Conservation (phyloP, 108 stramenopile species). For the Pinguiococcus pyrenoidosus region DNA sequence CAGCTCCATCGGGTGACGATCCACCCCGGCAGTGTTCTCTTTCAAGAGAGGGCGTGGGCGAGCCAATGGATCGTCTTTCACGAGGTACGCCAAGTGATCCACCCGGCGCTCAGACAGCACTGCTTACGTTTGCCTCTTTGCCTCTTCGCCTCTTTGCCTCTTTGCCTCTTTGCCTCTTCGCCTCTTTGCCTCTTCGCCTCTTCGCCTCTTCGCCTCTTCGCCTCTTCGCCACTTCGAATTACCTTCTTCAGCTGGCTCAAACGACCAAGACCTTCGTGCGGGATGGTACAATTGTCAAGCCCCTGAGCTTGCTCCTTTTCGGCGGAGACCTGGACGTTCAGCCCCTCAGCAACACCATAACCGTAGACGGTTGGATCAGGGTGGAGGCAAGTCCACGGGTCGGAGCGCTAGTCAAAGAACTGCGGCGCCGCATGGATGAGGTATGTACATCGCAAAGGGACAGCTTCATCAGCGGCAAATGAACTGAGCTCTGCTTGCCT, state of each 20-base stretch:
- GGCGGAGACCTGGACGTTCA: slow-evolving; percentile 71
- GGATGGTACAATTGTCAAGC: slow-evolving; percentile 72
- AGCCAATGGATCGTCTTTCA: too few species aligned
- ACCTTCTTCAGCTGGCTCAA: too few species aligned
- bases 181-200: background rate
- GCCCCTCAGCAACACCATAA: slow-evolving; percentile 56
- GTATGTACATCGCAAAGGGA: too few species aligned
- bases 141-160: background rate
- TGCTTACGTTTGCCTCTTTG: slow-evolving; percentile 1
- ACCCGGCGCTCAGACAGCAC: slow-evolving; percentile 6
- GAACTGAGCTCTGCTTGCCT: too few species aligned
- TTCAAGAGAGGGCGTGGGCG: too few species aligned
- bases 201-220: background rate
- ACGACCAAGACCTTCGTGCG: slow-evolving; percentile 74
- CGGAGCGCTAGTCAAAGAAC: slow-evolving; percentile 67
- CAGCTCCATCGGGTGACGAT: slow-evolving; percentile 15
- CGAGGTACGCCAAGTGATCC: slow-evolving; percentile 15
- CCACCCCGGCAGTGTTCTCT: too few species aligned
- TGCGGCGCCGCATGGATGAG: slow-evolving; percentile 56
- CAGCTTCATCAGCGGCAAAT: too few species aligned
- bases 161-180: background rate
- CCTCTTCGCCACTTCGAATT: background rate
- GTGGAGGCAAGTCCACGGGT: slow-evolving; percentile 71
- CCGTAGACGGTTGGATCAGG: slow-evolving; percentile 57
- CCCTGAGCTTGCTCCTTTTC: slow-evolving; percentile 73